Evolutionary conservation across 1,139 yeast species (phyloP).

Genomic region (Komagataea norvegica): DNA sequence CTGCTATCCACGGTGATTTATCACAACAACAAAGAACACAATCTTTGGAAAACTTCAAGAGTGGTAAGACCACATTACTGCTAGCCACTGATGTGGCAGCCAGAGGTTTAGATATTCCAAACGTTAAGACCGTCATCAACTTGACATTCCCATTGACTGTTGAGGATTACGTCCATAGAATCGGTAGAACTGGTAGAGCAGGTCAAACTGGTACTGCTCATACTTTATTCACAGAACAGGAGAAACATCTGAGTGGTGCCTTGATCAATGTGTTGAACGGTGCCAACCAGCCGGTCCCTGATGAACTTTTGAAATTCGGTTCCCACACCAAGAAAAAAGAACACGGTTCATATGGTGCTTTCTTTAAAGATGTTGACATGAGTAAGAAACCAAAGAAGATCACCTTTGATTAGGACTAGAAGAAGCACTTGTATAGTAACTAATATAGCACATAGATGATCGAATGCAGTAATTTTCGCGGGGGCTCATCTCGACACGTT

Average conservation of each 20-base stretch:
- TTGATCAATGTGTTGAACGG: constrained; percentile 86
- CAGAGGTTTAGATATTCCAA: constrained; percentile 96
- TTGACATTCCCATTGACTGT: constrained; percentile 96
- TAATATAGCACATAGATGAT: constrained; percentile 9
- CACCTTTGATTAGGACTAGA: constrained; percentile 53
- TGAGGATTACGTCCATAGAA: constrained; percentile 96
- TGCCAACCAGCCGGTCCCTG: constrained; percentile 96
- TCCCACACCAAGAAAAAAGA: constrained; percentile 97
- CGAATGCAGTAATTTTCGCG: constrained; percentile 2
- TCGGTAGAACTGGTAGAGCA: constrained; percentile 98
- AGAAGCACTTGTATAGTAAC: constrained; percentile 4
- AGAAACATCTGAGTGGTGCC: constrained; percentile 95
- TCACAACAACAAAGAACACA: constrained; percentile 88
- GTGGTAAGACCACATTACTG: constrained; percentile 69
- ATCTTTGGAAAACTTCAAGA: constrained; percentile 81
- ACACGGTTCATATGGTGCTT: constrained; percentile 95
- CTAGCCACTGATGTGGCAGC: constrained; percentile 99
- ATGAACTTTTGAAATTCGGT: constrained; percentile 89
- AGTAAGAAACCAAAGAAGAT: constrained; percentile 87
- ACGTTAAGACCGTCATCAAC: constrained; percentile 92
- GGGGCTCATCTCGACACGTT: too few species aligned
- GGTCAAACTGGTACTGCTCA: constrained; percentile 94
- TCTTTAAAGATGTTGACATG: constrained; percentile 87
- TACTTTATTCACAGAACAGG: constrained; percentile 94
- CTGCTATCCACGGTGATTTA: constrained; percentile 95